Evolutionary conservation across 768 basidiomycete species (phyloP), one percentile per base, ranked within the genome.

Genomic region (Leccinellum luteum): DNA sequence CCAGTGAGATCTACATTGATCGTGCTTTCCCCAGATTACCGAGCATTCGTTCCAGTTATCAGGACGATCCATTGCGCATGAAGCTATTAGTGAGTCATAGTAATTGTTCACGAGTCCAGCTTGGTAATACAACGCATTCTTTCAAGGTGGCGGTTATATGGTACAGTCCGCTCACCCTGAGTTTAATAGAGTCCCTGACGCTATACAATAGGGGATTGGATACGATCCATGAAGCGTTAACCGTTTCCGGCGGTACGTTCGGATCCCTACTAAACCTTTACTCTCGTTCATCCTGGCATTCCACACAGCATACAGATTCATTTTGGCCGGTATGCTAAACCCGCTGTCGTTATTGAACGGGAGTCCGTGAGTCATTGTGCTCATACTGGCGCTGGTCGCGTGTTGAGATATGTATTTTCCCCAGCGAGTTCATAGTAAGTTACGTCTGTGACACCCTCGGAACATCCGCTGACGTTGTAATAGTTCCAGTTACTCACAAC

Each of bases 11-110:
- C 12, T 13, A 34, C 2, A 30, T 21, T 31, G 25, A 7, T 12
- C 8, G 2, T 3, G 6, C 14, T 7, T 47, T 34, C 30, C 10
- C 49, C 10, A 5, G 7, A 12, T n/a, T 13, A 35, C 6, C 6
- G 8, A 2, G 0, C 13, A 9, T n/a, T 28, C 1, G 13, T 27
- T 23, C 19, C 17, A 65, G 64, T n/a, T 65, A 59, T 8, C 52
- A 3, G 10, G 38, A 14, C 0, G 64, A 66, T 48, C 35, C 30
- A 14, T 2, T 32, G 15, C 47, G 34, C 25, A 50, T 15, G 8
- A 65, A 62, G 38, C 3, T 1, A 13, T 32, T 62, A 19, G 64
- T 65, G 15, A 65, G 64, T 52, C 35, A 17, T 7, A n/a, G n/a
- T 38, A n/a, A 4, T 38, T n/a, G 0, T 28, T 27, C 10, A 48